Percentiles rank a stretch among this genome's conserved stretches.
Evolutionary conservation across 805 yeast species (phyloP).

Genomic region (Millerago galiae): DNA sequence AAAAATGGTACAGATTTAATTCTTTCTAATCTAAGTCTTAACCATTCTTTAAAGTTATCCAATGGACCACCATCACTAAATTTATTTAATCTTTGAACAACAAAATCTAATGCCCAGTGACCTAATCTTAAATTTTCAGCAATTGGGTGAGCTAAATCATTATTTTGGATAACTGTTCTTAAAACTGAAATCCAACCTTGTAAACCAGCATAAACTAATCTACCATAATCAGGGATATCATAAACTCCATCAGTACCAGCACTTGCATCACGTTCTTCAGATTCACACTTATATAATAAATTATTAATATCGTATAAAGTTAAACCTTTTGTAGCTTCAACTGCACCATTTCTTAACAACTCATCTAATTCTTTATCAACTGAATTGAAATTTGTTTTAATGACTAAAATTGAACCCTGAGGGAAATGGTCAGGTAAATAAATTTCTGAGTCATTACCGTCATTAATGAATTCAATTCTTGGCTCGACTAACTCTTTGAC

Average conservation of each 20-base stretch:
- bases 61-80: slow-evolving; percentile 44
- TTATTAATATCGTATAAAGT: slow-evolving; percentile 67
- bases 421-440: slow-evolving; percentile 61
- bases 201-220: slow-evolving; percentile 78
- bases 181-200: slow-evolving; percentile 86
- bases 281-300: slow-evolving; percentile 68
- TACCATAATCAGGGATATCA: slow-evolving; percentile 66
- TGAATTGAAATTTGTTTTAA: slow-evolving; percentile 61
- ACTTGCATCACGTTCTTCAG: slow-evolving; percentile 82
- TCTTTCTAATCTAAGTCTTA: slow-evolving; percentile 54
- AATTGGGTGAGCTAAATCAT: slow-evolving; percentile 79
- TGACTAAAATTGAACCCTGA: slow-evolving; percentile 85
- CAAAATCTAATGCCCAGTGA: slow-evolving; percentile 82
- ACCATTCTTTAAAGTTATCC: slow-evolving; percentile 59
- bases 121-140: slow-evolving; percentile 79
- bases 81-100: slow-evolving; percentile 53
- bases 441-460: slow-evolving; percentile 41
- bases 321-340: slow-evolving; percentile 60
- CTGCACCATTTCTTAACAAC: slow-evolving; percentile 67
- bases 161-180: slow-evolving; percentile 52
- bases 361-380: slow-evolving; percentile 62
- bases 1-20: slow-evolving; percentile 68
- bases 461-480: slow-evolving; percentile 34
- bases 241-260: slow-evolving; percentile 70
- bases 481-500: slow-evolving; percentile 49